Conservation (phyloP, 352 stramenopile species). For the Phytopythium montanum region DNA sequence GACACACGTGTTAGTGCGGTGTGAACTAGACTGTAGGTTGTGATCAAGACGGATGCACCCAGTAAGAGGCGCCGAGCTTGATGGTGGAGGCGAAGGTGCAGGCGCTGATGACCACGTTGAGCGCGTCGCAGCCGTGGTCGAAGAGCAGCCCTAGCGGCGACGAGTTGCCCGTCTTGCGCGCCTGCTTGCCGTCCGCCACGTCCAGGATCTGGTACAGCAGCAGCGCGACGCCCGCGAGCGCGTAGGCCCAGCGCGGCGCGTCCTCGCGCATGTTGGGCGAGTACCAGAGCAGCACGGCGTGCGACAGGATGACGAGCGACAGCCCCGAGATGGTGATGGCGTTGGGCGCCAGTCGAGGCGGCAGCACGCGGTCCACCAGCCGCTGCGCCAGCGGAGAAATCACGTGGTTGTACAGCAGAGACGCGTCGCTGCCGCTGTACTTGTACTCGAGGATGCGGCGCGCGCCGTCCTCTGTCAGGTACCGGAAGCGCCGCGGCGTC, state of each 20-base stretch:
- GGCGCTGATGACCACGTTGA: conserved; percentile 81
- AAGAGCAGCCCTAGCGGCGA: conserved; percentile 82
- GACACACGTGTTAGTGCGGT: conserved; percentile 2
- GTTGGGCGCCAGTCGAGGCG: conserved; percentile 70
- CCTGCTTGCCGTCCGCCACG: conserved; percentile 85
- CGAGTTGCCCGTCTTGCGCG: conserved; percentile 83
- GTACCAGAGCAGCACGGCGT: conserved; percentile 76
- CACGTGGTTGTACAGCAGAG: conserved; percentile 79
- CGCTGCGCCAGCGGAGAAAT: conserved; percentile 72
- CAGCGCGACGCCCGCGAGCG: conserved; percentile 56
- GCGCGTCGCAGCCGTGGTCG: conserved; percentile 82
- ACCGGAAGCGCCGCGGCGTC: conserved; percentile 31
- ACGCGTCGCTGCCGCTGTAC: conserved; percentile 84
- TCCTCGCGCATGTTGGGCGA: conserved; percentile 86
- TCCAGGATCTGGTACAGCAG: conserved; percentile 84
- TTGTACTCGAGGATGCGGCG: conserved; percentile 72
- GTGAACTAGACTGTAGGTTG: conserved; percentile 1
- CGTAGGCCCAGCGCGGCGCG: conserved; percentile 71
- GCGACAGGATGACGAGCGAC: conserved; percentile 61
- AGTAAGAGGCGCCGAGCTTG: conserved; percentile 79
- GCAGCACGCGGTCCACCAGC: conserved; percentile 75
- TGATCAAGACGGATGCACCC: conserved; percentile 53
- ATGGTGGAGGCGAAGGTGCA: conserved; percentile 86
- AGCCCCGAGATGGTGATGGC: conserved; percentile 81
- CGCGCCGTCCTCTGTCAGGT: conserved; percentile 69